Evolutionary conservation across 768 basidiomycete genomes (phyloP).

Genomic region (Mycena floridula): DNA sequence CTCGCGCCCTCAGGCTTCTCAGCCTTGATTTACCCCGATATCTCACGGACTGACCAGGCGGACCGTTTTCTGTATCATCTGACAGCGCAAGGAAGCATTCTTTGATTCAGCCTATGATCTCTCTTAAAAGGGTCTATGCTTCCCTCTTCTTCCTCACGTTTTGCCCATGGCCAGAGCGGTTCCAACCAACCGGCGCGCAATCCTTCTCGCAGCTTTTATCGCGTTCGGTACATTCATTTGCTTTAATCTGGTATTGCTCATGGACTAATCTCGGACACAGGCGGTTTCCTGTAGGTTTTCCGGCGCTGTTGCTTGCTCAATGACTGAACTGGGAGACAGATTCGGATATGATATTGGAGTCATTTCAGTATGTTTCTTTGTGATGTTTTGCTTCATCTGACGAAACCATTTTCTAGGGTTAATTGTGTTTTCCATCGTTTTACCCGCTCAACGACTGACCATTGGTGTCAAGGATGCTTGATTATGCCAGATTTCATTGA

Average conservation of each 20-base stretch:
- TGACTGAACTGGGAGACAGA: background rate
- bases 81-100: no score
- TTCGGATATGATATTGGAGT: constrained; percentile 78
- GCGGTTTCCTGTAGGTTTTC: background rate
- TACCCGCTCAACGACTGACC: background rate
- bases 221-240: constrained; percentile 58
- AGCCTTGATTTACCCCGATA: no score
- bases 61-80: no score
- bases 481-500: constrained; percentile 75
- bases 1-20: no score
- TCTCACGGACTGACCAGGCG: no score
- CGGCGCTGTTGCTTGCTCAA: no score
- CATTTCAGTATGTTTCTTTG: constrained; percentile 47
- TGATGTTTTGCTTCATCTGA: no score
- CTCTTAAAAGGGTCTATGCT: no score
- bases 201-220: constrained; percentile 62
- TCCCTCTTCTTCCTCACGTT: no score
- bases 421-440: no score
- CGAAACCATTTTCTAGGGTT: no score
- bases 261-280: background rate
- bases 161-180: constrained; percentile 37
- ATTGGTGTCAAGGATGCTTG: constrained; percentile 51
- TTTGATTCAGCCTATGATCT: no score
- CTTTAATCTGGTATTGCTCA: background rate
- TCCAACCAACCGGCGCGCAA: constrained; percentile 58